A percentile compares a stretch with the other conserved stretches of the same genome.
Evolutionary conservation across 2,329 filamentous ascomycete species (phyloP).

Genomic region (Paracoccidioides lutzii): DNA sequence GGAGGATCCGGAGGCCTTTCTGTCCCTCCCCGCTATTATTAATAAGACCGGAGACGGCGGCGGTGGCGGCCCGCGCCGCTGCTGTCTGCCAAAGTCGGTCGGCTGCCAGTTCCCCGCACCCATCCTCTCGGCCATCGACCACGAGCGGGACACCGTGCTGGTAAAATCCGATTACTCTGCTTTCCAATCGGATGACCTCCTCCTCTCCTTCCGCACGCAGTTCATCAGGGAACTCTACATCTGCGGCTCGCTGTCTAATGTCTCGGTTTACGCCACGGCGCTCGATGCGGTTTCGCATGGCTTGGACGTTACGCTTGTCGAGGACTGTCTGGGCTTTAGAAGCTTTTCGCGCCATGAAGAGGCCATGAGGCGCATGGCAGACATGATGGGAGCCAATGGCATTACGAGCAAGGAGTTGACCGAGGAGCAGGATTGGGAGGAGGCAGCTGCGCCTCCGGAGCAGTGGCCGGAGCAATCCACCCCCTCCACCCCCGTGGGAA

Average conservation of each 20-base stretch:
- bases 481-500: constrained; percentile 16
- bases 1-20: constrained; percentile 32
- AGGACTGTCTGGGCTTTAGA: constrained; percentile 79
- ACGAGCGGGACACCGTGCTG: constrained; percentile 40
- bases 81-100: constrained; percentile 28
- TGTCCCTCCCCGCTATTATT: constrained; percentile 16
- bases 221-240: constrained; percentile 83
- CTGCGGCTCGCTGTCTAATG: constrained; percentile 73
- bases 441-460: constrained; percentile 20
- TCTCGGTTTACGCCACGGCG: constrained; percentile 82
- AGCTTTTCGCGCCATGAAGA: constrained; percentile 54
- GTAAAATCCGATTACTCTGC: constrained; percentile 79
- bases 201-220: constrained; percentile 66
- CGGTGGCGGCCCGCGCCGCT: constrained; percentile 18
- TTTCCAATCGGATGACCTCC: constrained; percentile 59
- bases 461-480: constrained; percentile 13
- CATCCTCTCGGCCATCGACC: constrained; percentile 38
- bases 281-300: constrained; percentile 82
- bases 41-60: constrained; percentile 5
- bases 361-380: constrained; percentile 57
- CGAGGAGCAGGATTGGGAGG: constrained; percentile 31
- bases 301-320: constrained; percentile 70
- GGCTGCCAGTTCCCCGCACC: constrained; percentile 40
- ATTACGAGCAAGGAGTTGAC: constrained; percentile 49
- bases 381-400: constrained; percentile 61